These are phyloP conservation scores for Polytrichum formosum DNA, from an alignment of 225 moss, liverwort and hornwort genomes.

Conservation along the genomic window DNA sequence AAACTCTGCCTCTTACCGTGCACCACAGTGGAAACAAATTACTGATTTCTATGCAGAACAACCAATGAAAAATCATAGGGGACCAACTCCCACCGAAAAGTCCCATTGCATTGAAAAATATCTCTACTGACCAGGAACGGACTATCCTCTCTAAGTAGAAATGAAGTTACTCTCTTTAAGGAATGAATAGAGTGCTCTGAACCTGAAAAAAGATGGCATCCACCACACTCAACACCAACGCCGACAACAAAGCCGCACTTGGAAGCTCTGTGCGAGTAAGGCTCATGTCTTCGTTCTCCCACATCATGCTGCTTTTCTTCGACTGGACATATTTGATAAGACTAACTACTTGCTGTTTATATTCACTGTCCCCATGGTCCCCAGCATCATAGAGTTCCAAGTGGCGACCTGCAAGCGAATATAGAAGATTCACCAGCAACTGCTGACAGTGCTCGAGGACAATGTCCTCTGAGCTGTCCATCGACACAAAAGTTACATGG, in stretches of 20 bases:
- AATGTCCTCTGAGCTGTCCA: constrained; percentile 99
- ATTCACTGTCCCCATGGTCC: constrained; percentile 93
- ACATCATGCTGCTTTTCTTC: constrained; percentile 99
- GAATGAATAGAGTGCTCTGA: background rate
- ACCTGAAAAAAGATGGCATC: constrained; percentile 98
- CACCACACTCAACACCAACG: constrained; percentile 95
- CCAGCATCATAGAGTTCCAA: constrained; percentile 93
- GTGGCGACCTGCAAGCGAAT: constrained; percentile 93
- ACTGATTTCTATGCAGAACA: too few relatives aligned
- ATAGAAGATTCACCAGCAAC: constrained; percentile 91
- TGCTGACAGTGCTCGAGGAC: constrained; percentile 99
- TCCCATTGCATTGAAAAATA: too few relatives aligned
- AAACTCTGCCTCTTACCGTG: too few relatives aligned
- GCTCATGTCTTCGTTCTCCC: constrained; percentile 99
- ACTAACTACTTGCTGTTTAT: constrained; percentile 98
- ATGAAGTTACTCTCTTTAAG: constrained; percentile 3
- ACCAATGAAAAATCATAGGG: too few relatives aligned
- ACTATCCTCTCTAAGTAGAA: background rate
- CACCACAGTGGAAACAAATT: too few relatives aligned
- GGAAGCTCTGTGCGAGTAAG: constrained; percentile 87
- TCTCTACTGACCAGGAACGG: background rate
- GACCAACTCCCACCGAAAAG: too few relatives aligned
- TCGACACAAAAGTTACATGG: constrained; percentile 98
- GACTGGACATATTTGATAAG: constrained; percentile 98
- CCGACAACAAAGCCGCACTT: constrained; percentile 90